phyloP scores from a whole-genome alignment of 192 early-diverging fungal genomes.

The Dissophora ornata region DNA sequence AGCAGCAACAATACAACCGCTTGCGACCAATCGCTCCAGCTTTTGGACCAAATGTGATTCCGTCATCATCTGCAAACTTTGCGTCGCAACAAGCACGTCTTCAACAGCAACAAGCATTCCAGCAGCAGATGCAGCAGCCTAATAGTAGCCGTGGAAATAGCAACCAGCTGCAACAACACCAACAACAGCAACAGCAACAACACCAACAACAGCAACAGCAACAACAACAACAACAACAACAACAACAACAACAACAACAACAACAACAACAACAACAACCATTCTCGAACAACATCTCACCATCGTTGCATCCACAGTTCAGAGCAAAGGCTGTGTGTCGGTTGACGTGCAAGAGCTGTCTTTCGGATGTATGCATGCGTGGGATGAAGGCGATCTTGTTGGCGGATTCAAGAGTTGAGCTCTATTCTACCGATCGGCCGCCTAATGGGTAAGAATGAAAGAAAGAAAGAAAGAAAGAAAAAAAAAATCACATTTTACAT shows the following conservation, averaged over 20 bases:
- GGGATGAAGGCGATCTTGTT: conserved; percentile 89
- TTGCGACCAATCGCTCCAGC: conserved; percentile 4
- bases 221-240: conserved; percentile 1
- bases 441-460: conserved; percentile 62
- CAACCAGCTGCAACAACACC: conserved; percentile 1
- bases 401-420: conserved; percentile 79
- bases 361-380: conserved; percentile 66
- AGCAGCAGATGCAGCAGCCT: conserved; percentile 1
- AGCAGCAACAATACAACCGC: neutral
- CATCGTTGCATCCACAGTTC: conserved; percentile 61
- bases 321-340: conserved; percentile 79
- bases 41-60: neutral
- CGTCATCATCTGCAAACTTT: neutral
- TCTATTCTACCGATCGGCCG: conserved; percentile 79
- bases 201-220: conserved; percentile 5
- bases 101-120: conserved; percentile 6
- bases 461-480: neutral
- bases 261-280: too few species aligned
- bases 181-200: too few species aligned
- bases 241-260: neutral
- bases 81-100: conserved; percentile 7
- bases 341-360: conserved; percentile 76
- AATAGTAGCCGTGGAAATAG: neutral
- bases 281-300: conserved; percentile 30
- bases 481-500: too few species aligned